These are phyloP conservation scores for Fistulifera pelliculosa DNA, from an alignment of 108 stramenopile genomes.

Conservation along the genomic window DNA sequence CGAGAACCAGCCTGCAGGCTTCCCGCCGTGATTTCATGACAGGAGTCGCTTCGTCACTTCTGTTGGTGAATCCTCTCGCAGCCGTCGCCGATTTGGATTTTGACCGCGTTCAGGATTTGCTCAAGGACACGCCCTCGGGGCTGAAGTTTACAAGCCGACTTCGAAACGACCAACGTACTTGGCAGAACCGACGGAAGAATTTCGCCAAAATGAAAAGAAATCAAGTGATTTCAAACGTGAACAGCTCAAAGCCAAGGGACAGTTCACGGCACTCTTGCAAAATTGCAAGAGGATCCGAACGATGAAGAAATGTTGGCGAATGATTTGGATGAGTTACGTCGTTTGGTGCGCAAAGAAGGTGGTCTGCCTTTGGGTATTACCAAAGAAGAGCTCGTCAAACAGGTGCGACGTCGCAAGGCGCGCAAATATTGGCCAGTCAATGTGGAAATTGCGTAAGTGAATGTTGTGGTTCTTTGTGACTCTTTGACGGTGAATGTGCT, in stretches of 20 bases:
- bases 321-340: constrained; percentile 46
- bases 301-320: constrained; percentile 39
- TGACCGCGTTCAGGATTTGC: constrained; percentile 8
- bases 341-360: constrained; percentile 37
- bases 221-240: constrained; percentile 64
- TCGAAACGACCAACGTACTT: constrained; percentile 44
- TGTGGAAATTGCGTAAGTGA: constrained; percentile 59
- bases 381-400: constrained; percentile 72
- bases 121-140: not conserved
- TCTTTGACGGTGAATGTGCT: too few species aligned
- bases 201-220: constrained; percentile 75
- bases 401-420: constrained; percentile 71
- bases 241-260: constrained; percentile 48
- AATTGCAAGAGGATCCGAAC: constrained; percentile 36
- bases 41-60: too few species aligned
- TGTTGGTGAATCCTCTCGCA: not conserved
- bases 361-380: constrained; percentile 77
- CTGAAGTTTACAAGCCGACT: constrained; percentile 9
- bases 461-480: too few species aligned
- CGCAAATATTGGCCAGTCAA: constrained; percentile 70
- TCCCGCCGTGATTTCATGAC: not conserved
- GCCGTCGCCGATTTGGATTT: constrained; percentile 6
- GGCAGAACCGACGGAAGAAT: constrained; percentile 79
- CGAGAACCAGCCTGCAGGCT: not conserved
- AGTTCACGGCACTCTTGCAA: constrained; percentile 49